A percentile compares a stretch with the other conserved stretches of the same genome.
Conservation (phyloP, 768 basidiomycete species). For the Xerocomellus amylosporus region DNA sequence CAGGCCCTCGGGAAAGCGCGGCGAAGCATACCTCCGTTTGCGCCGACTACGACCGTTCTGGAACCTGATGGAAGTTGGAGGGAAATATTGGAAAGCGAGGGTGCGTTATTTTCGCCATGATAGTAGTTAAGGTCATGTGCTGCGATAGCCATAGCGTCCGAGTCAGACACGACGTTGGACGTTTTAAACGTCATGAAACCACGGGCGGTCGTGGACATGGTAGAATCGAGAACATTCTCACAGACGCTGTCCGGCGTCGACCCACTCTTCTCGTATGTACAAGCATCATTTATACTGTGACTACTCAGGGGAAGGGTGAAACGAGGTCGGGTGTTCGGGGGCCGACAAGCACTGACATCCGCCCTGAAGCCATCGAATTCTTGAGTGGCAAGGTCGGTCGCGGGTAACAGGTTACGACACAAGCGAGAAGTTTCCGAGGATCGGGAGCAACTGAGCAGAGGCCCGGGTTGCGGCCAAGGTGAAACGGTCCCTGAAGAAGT, state of each 20-base stretch:
- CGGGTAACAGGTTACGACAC: too few relatives aligned
- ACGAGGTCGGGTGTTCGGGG: too few relatives aligned
- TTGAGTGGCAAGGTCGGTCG: too few relatives aligned
- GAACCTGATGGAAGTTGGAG: slow-evolving; percentile 71
- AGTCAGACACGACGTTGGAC: background rate
- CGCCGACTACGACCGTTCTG: slow-evolving; percentile 84
- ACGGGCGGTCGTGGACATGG: too few relatives aligned
- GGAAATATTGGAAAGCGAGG: slow-evolving; percentile 63
- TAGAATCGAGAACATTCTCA: background rate
- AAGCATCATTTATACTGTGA: background rate
- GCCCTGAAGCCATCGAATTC: too few relatives aligned
- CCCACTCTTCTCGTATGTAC: background rate
- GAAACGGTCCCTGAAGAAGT: too few relatives aligned
- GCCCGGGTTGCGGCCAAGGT: too few relatives aligned
- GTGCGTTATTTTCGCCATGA: slow-evolving; percentile 41
- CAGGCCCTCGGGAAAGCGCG: background rate
- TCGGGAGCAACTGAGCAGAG: too few relatives aligned
- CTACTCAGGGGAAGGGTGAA: background rate
- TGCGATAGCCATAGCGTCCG: slow-evolving; percentile 28
- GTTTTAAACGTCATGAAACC: too few relatives aligned
- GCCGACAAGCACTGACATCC: too few relatives aligned
- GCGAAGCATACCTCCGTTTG: slow-evolving; percentile 74
- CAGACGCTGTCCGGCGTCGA: too few relatives aligned
- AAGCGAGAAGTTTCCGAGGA: too few relatives aligned
- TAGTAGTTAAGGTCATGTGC: slow-evolving; percentile 56